phyloP scores from a whole-genome alignment of 225 moss, liverwort and hornwort genomes.

The Antitrichia curtipendula region DNA sequence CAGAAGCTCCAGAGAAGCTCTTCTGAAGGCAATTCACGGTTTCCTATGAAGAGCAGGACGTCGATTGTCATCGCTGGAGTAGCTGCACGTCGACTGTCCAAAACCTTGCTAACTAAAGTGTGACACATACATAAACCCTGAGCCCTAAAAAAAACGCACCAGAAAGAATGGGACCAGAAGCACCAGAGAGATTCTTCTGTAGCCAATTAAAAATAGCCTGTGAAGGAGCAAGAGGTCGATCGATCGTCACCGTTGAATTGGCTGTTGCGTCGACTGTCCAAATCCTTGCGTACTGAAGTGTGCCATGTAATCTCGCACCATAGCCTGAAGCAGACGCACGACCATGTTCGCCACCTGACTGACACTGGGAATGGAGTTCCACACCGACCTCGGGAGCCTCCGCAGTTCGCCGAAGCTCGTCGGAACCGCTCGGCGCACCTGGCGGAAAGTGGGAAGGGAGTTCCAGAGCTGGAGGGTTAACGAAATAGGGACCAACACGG shows the following conservation, averaged over 20 bases:
- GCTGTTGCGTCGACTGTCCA: not conserved
- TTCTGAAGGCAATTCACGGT: not conserved
- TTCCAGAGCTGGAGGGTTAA: constrained; percentile 37
- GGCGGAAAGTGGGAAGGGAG: constrained; percentile 23
- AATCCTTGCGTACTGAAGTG: constrained; percentile 12
- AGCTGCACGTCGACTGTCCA: not conserved
- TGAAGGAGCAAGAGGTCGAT: not conserved
- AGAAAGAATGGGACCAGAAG: not conserved
- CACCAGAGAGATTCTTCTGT: not conserved
- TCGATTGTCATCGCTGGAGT: not conserved
- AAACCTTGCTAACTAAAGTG: not conserved
- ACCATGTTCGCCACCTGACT: constrained; percentile 9
- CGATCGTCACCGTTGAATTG: not conserved
- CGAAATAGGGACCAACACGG: constrained; percentile 21
- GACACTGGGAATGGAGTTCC: constrained; percentile 28
- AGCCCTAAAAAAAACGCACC: not conserved
- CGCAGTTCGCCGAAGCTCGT: constrained; percentile 2
- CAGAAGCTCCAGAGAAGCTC: not conserved
- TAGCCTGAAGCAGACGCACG: constrained; percentile 1
- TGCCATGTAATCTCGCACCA: constrained; percentile 18
- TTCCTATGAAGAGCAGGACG: not conserved
- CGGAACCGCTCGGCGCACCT: constrained; percentile 23
- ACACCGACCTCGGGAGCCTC: constrained; percentile 2
- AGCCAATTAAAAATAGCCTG: not conserved
- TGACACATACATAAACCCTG: not conserved